phyloP scores from a whole-genome alignment of 2,329 filamentous ascomycete genomes.

The Penicillium sp. region DNA sequence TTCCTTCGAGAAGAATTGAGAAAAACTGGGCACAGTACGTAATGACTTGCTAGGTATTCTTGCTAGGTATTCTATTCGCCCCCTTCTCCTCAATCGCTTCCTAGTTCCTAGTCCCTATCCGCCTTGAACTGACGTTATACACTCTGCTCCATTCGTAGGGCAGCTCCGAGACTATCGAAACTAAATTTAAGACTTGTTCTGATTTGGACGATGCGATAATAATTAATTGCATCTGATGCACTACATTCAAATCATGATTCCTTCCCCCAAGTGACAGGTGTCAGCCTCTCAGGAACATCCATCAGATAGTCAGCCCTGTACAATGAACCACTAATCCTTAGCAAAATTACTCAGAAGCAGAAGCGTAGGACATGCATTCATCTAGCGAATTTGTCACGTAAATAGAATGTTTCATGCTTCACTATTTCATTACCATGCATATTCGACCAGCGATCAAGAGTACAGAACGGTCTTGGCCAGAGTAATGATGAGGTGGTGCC shows the following conservation, averaged over 20 bases:
- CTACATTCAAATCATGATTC: neutral
- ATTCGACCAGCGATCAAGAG: neutral
- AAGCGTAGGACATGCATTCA: neutral
- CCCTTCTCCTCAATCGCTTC: neutral
- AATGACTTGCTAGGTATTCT: neutral
- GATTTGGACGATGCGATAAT: neutral
- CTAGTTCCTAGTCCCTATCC: neutral
- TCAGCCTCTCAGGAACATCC: neutral
- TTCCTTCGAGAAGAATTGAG: neutral
- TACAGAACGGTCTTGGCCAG: neutral
- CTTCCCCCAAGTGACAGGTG: too few species aligned
- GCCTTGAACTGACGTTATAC: neutral
- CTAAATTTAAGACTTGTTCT: neutral
- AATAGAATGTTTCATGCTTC: neutral
- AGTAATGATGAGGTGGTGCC: neutral
- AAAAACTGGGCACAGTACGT: neutral
- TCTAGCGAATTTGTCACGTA: neutral
- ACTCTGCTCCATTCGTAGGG: neutral
- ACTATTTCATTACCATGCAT: neutral
- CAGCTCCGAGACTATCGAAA: conserved; percentile 1
- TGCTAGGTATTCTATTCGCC: too few species aligned
- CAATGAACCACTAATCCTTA: too few species aligned
- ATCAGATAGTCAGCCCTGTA: neutral
- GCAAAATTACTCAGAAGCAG: neutral
- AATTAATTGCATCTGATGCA: neutral